Evolutionary conservation across 441 rosid species (phyloP), one percentile per base, ranked within the genome.

Genomic region (Gossypium trilobum): DNA sequence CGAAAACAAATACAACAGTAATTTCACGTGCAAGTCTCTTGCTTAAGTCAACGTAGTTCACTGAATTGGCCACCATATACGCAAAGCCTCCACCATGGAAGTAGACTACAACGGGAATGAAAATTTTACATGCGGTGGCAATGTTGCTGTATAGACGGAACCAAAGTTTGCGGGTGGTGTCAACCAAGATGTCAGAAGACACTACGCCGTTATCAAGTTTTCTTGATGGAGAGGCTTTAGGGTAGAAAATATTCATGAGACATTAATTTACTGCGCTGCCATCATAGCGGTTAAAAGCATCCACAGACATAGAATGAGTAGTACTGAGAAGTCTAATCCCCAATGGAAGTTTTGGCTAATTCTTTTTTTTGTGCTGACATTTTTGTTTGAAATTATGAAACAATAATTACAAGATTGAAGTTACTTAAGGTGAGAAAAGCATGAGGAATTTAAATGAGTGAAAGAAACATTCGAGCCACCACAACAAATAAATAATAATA

Each of bases 21-120:
- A 71, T 29, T 6, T 75, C 66, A 25, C 59, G 17, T 5, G 76
- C 78, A 4, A 78, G 52, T n/a, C 73, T 46, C 6, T 55, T n/a
- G 63, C 79, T 73, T 19, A 70, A 51, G 29, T 36, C 63, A n/a
- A 78, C 75, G 65, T 44, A 66, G n/a, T 27, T 1, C 20, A 20
- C 22, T 19, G 84, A 75, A 22, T 68, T 17, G 42, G 84, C 70
- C n/a, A 75, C 54, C 31, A 68, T 20, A 52, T 36, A 46, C 7
- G 68, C 46, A 60, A 75, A 81, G 8, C 81, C 84, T 2, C 84
- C 81, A 11, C 84, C 81, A 13, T 81, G 84, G 78, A 72, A 78
- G 58, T 29, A 78, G 56, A 78, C 52, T 29, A 81, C 66, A 13
- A 81, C 22, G 0, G 81, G 84, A 0, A 77, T 0, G 5, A 33